A percentile compares a stretch with the other conserved stretches of the same genome.
These are phyloP conservation scores for Neurospora sp. DNA, from an alignment of 2,329 filamentous ascomycete species.

Conservation along the genomic window DNA sequence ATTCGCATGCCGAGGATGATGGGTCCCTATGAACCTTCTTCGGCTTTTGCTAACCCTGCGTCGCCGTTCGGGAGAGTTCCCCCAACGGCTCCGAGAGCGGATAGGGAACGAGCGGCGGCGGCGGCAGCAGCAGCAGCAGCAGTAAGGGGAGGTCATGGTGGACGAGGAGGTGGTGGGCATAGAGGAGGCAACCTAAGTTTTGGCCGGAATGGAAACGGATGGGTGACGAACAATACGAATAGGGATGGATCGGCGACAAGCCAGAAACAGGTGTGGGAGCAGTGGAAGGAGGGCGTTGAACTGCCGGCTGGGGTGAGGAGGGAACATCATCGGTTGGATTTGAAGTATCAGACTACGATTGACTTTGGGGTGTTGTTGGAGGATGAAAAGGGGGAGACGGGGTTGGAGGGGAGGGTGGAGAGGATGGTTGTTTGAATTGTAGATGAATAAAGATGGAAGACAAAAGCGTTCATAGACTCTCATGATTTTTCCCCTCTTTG, in stretches of 20 bases:
- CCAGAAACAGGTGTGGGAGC: background rate
- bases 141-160: background rate
- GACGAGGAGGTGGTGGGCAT: background rate
- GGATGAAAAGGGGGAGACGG: background rate
- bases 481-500: background rate
- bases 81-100: background rate
- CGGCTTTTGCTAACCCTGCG: background rate
- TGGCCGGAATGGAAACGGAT: background rate
- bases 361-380: constrained; percentile 10
- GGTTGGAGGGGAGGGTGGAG: background rate
- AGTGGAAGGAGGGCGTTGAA: constrained; percentile 6
- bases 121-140: background rate
- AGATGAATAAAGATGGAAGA: background rate
- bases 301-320: constrained; percentile 3
- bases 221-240: background rate
- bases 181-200: background rate
- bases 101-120: background rate
- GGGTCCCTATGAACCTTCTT: background rate
- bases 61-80: background rate
- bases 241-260: background rate
- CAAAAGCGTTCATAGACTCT: background rate
- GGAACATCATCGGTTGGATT: constrained; percentile 17
- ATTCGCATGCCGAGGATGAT: constrained; percentile 15
- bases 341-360: constrained; percentile 11
- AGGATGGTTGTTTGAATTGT: background rate